These are phyloP conservation scores for Penicillium dipodomyicola DNA, from an alignment of 495 filamentous ascomycete genomes.

Conservation along the genomic window DNA sequence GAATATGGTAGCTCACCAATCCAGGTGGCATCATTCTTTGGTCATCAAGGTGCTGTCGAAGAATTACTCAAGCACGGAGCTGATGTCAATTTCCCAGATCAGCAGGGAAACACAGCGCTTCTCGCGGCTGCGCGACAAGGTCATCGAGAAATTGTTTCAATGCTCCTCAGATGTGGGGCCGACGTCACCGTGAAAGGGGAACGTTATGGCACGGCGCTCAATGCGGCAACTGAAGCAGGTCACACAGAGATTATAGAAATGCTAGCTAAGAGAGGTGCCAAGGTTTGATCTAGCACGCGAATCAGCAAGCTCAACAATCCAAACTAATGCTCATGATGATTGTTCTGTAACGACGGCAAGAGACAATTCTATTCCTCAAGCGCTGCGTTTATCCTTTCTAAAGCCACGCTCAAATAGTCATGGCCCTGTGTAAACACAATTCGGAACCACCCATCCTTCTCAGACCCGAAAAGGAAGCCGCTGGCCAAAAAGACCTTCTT, in stretches of 20 bases:
- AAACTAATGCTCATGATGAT: not conserved
- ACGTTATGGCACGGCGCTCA: not conserved
- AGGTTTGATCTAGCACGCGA: not conserved
- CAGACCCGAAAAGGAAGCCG: slow-evolving; percentile 43
- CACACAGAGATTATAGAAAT: not conserved
- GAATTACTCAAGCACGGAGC: not conserved
- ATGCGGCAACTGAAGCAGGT: not conserved
- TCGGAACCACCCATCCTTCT: slow-evolving; percentile 51
- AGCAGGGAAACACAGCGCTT: too few relatives aligned
- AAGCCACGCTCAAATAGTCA: slow-evolving; percentile 38
- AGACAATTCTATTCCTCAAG: slow-evolving; percentile 7
- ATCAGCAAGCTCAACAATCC: not conserved
- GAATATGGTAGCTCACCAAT: too few relatives aligned
- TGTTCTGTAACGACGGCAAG: not conserved
- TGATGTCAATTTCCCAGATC: not conserved
- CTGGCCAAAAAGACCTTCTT: slow-evolving; percentile 46
- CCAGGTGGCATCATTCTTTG: not conserved
- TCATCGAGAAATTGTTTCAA: not conserved
- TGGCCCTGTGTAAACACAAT: slow-evolving; percentile 49
- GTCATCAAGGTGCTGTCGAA: not conserved
- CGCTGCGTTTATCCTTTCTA: slow-evolving; percentile 40
- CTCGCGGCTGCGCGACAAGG: not conserved
- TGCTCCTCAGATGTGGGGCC: not conserved
- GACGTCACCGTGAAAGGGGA: not conserved
- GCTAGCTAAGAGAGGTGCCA: not conserved